Evolutionary conservation across 495 filamentous ascomycete genomes (phyloP), one percentile per base, ranked within the genome.

Genomic region (Trichoderma erinaceum): DNA sequence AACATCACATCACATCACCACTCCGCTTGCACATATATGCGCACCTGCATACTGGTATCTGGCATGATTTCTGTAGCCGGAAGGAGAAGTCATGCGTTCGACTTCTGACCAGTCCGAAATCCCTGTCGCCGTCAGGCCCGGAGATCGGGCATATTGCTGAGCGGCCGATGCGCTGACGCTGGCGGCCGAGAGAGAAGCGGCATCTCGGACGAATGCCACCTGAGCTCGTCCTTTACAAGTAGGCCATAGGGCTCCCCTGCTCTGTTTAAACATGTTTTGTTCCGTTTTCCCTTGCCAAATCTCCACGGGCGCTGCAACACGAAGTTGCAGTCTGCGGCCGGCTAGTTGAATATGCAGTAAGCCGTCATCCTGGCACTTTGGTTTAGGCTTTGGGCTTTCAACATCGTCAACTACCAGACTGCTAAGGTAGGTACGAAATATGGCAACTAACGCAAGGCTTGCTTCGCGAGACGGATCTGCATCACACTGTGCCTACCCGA

Each of bases 21-120:
- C n/a, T n/a, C n/a, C 18, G 18, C 21, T 3, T 21, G 48, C 48
- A 18, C 56, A 21, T 18, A 21, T 18, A 16, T 25, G 27, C 56
- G 27, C 56, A 61, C 25, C 56, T 61, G 56, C 56, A 61, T 61
- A 21, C 27, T 32, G 27, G 56, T 61, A 27, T 61, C 56, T 61
- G 27, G 56, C 56, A 61, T 61, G 56, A 61, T 11, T 61, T 61
- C 27, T 12, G 16, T 32, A 18, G 56, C 56, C 56, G 13, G 56
- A 61, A 61, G 23, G 16, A 61, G 56, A 61, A 61, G 56, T 27
- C 56, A 61, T 61, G 8, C 25, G 27, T 61, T 38, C 35, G 44
- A n/a, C n/a, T 15, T 48, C 13, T 48, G 44, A 48, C 44, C 44
- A 48, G 44, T 13, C 44, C 23, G 27, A 27, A 29, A 18, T 25